phyloP scores from a whole-genome alignment of 2,329 filamentous ascomycete genomes.

The Hymenotorrendiella dingleyae region DNA sequence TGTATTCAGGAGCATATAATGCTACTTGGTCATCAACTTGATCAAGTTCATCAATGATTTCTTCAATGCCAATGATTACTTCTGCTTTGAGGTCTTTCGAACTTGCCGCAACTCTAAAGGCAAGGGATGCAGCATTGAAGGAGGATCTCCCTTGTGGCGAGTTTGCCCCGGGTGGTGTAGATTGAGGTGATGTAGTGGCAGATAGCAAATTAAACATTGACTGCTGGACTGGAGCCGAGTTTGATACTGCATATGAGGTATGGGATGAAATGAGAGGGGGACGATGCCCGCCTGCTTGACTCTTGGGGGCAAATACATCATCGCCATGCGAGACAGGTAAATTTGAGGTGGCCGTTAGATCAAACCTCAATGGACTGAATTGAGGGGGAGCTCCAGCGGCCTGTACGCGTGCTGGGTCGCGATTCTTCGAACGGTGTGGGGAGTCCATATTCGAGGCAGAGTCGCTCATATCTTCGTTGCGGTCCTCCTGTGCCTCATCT shows the following conservation, averaged over 20 bases:
- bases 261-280: slow-evolving; percentile 58
- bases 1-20: slow-evolving; percentile 80
- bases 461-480: slow-evolving; percentile 47
- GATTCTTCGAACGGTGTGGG: slow-evolving; percentile 20
- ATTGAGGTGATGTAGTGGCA: slow-evolving; percentile 51
- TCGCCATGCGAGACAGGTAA: too few relatives aligned
- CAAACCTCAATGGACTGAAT: slow-evolving; percentile 26
- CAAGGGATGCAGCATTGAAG: slow-evolving; percentile 23
- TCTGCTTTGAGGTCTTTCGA: slow-evolving; percentile 75
- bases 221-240: slow-evolving; percentile 45
- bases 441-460: slow-evolving; percentile 27
- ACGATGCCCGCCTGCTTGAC: slow-evolving; percentile 36
- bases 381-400: slow-evolving; percentile 13
- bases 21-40: slow-evolving; percentile 93
- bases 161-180: slow-evolving; percentile 45
- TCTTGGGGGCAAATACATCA: slow-evolving; percentile 19
- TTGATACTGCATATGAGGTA: slow-evolving; percentile 56
- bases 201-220: slow-evolving; percentile 88
- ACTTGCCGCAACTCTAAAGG: slow-evolving; percentile 25
- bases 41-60: slow-evolving; percentile 91
- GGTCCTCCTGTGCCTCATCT: slow-evolving; percentile 80
- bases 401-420: slow-evolving; percentile 10
- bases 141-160: slow-evolving; percentile 39
- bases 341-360: slow-evolving; percentile 21
- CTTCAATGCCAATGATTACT: slow-evolving; percentile 87